A percentile compares a stretch with the other conserved stretches of the same genome.
phyloP scores from a whole-genome alignment of 441 rosid genomes.

The Croton laevigatus region DNA sequence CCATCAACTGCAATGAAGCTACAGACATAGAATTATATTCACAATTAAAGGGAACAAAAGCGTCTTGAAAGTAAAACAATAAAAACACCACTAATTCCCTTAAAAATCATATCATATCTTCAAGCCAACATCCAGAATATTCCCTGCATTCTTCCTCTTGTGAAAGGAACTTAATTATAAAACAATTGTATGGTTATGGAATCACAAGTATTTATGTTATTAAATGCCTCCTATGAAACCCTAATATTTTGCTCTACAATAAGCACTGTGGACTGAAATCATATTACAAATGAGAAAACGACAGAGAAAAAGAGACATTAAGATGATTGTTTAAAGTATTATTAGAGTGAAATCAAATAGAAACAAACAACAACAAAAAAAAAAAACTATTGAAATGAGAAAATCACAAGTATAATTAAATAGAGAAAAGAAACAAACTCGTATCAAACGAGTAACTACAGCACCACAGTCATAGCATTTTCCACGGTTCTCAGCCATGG shows the following conservation, averaged over 20 bases:
- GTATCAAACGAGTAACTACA: conserved; percentile 64
- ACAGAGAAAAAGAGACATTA: no score
- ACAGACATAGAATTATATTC: background rate
- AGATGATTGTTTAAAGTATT: no score
- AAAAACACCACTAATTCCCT: background rate
- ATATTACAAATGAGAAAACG: no score
- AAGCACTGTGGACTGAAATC: no score
- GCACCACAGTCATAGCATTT: conserved; percentile 82
- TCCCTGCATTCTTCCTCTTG: no score
- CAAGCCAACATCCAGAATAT: no score
- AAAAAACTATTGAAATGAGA: background rate
- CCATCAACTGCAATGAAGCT: background rate
- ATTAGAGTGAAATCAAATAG: no score
- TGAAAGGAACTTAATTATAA: no score
- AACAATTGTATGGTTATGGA: no score
- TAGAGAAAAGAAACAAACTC: conserved; percentile 37
- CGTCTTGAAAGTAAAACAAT: background rate
- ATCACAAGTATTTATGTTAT: no score
- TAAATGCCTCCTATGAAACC: no score
- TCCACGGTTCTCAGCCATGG: conserved; percentile 60
- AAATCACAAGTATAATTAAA: background rate
- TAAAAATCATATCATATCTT: background rate
- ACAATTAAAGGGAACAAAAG: background rate
- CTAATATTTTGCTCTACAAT: no score
- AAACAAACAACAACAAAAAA: background rate